A percentile compares a stretch with the other conserved stretches of the same genome.
Conservation (phyloP, 306 rosid species). For the Glycine tomentella region DNA sequence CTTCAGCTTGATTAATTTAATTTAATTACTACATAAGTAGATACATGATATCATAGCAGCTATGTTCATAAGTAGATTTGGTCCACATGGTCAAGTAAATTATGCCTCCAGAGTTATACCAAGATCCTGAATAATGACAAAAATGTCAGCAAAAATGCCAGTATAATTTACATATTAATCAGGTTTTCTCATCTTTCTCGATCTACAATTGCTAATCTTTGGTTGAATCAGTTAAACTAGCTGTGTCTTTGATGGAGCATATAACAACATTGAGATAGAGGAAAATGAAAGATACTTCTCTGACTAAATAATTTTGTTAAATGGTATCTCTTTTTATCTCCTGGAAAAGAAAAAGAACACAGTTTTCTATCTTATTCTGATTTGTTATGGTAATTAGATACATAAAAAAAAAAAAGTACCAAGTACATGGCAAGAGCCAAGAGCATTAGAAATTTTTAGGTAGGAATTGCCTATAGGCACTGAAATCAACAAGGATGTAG, state of each 20-base stretch:
- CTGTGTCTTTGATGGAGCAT: neutral
- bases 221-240: conserved; percentile 11
- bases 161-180: neutral
- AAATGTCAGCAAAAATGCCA: neutral
- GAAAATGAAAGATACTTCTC: conserved; percentile 14
- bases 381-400: conserved; percentile 40
- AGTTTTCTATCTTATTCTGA: conserved; percentile 44
- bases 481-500: conserved; percentile 7
- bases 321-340: neutral
- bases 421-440: neutral
- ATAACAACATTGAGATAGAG: neutral
- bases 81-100: conserved; percentile 7
- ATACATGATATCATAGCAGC: conserved; percentile 2
- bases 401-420: conserved; percentile 13
- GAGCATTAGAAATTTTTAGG: conserved; percentile 4
- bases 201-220: neutral
- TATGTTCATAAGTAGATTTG: neutral
- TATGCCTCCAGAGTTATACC: neutral
- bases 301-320: neutral
- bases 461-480: conserved; percentile 8
- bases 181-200: neutral
- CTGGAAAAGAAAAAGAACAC: conserved; percentile 39
- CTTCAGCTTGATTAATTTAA: neutral
- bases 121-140: neutral
- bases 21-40: neutral